Evolutionary conservation across 2,329 filamentous ascomycete genomes (phyloP).

Genomic region (Penicillium sp.): DNA sequence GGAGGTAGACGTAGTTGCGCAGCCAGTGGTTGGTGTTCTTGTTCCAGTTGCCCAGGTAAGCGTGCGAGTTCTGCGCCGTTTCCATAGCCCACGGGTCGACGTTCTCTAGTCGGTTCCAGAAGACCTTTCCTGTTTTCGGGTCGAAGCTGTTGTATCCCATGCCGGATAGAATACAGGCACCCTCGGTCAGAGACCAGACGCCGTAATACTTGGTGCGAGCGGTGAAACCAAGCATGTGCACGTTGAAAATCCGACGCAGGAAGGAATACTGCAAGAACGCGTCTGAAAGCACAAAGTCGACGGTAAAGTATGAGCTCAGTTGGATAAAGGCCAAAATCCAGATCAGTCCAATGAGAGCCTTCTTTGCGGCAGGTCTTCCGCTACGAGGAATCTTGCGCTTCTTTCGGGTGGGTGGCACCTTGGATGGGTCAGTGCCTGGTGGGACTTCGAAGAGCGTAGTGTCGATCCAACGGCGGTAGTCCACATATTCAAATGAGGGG

Average conservation of each 20-base stretch:
- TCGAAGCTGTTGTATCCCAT: constrained; percentile 94
- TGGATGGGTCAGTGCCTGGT: constrained; percentile 74
- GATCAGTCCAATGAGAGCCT: constrained; percentile 67
- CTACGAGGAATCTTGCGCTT: constrained; percentile 91
- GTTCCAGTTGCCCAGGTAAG: constrained; percentile 91
- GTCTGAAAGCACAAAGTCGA: constrained; percentile 62
- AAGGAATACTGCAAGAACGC: constrained; percentile 67
- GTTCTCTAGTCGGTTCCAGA: constrained; percentile 88
- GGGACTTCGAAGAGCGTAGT: constrained; percentile 92
- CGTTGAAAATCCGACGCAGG: constrained; percentile 68
- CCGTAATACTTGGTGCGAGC: constrained; percentile 93
- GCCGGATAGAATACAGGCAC: constrained; percentile 87
- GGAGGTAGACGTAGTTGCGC: constrained; percentile 90
- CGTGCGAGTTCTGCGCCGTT: constrained; percentile 87
- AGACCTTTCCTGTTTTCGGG: constrained; percentile 75
- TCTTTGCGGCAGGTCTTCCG: constrained; percentile 76
- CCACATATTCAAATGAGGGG: constrained; percentile 89
- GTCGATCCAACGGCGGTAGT: constrained; percentile 90
- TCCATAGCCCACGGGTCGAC: constrained; percentile 85
- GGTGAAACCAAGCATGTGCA: constrained; percentile 81
- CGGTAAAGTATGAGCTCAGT: constrained; percentile 65
- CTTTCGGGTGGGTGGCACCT: constrained; percentile 80
- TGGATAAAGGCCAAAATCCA: constrained; percentile 81
- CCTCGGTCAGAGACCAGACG: constrained; percentile 90
- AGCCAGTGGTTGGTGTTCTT: constrained; percentile 99